phyloP scores from a whole-genome alignment of 441 rosid genomes.

The Rhodomyrtus psidioides region DNA sequence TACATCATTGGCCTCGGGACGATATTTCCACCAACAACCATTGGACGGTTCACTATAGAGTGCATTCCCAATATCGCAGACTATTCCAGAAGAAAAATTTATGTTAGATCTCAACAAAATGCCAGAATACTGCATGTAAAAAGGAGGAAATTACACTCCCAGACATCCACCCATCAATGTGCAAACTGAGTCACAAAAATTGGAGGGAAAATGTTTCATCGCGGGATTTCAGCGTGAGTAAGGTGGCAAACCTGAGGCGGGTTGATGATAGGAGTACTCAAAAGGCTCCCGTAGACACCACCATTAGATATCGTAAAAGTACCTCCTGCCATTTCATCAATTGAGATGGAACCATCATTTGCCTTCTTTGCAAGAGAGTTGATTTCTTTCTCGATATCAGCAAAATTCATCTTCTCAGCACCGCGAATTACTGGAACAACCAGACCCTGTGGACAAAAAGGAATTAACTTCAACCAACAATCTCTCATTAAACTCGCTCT shows the following conservation, averaged over 20 bases:
- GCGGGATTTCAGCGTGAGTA: background rate
- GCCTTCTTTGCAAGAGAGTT: constrained; percentile 93
- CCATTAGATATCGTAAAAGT: constrained; percentile 95
- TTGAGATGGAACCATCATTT: constrained; percentile 80
- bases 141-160: background rate
- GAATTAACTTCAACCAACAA: background rate
- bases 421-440: constrained; percentile 91
- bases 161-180: background rate
- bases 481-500: background rate
- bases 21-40: constrained; percentile 81
- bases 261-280: constrained; percentile 97
- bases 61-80: constrained; percentile 98
- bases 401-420: constrained; percentile 83
- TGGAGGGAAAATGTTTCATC: background rate
- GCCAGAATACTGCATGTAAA: background rate
- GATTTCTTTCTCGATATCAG: constrained; percentile 85
- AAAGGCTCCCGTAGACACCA: constrained; percentile 95
- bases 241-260: constrained; percentile 81
- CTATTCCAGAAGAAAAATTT: constrained; percentile 15
- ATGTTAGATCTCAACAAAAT: background rate
- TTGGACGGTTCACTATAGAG: constrained; percentile 83
- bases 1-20: constrained; percentile 98
- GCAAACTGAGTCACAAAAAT: background rate
- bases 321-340: constrained; percentile 99
- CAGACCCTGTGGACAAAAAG: constrained; percentile 53